Evolutionary conservation across 495 filamentous ascomycete genomes (phyloP), one percentile per base, ranked within the genome.

Genomic region (Talaromyces trachyspermus): DNA sequence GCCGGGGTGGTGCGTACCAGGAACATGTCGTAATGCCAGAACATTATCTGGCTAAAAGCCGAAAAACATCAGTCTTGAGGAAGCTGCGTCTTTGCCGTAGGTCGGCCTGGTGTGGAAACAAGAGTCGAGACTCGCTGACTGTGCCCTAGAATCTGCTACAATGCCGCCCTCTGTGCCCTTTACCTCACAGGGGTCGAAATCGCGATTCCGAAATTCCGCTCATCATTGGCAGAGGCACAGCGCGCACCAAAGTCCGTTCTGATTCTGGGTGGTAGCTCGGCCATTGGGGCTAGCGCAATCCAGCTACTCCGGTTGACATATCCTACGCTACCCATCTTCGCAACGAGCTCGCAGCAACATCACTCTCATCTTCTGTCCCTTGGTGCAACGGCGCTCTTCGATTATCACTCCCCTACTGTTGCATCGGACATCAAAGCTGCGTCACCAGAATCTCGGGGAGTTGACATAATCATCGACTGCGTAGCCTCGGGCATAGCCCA

Each of bases 181-280:
- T 59, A 55, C 27, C 25, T 12, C 20, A 15, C 47, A 4, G 54
- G 50, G n/a, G 32, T 64, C 12, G 42, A 59, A 8, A 46, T 64
- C 3, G 60, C 59, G 6, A 42, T 72, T 1, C 65, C 68, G 4
- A 55, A 57, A 27, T 54, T 70, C 20, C 19, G 39, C 38, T 52
- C 50, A 4, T 46, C 43, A 18, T 51, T 30, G 19, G 29, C 41
- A 8, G 49, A 54, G 22, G 30, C 33, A 7, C 48, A 54, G 20
- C 46, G 44, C 24, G 49, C 26, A 8, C 61, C 51, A 20, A 54
- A 54, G 26, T 64, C 65, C 0, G 49, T 72, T 36, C 66, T 73
- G 8, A 53, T 75, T 14, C 46, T 75, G 0, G 71, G 71, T 42
- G 71, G 66, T 15, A 63, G 61, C 48, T 71, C 71, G 4, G 62